Percentiles rank a stretch among this genome's conserved stretches.
Evolutionary conservation across 768 basidiomycete genomes (phyloP).

Genomic region (Russula vinacea): DNA sequence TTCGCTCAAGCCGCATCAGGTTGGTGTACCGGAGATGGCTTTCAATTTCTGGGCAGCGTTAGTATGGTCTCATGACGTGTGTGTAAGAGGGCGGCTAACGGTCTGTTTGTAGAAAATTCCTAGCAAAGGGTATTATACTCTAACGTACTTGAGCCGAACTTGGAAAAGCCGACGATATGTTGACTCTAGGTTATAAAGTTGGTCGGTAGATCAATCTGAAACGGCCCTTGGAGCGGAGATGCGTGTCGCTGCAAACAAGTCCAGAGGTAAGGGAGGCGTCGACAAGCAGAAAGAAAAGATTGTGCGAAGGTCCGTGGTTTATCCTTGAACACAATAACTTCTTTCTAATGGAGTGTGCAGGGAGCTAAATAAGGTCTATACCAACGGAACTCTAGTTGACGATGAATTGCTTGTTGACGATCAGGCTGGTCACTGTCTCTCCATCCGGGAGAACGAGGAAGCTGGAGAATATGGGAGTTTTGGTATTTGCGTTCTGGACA

Average conservation of each 20-base stretch:
- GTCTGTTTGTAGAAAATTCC: slow-evolving; percentile 58
- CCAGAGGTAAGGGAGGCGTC: slow-evolving; percentile 41
- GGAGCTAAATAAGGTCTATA: slow-evolving; percentile 93
- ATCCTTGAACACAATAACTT: neutral
- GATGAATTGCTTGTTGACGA: slow-evolving; percentile 85
- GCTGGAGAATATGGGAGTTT: slow-evolving; percentile 53
- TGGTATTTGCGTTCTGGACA: slow-evolving; percentile 89
- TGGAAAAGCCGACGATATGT: neutral
- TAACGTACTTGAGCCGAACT: neutral
- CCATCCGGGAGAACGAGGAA: slow-evolving; percentile 62
- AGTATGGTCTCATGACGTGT: slow-evolving; percentile 35
- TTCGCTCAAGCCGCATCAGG: slow-evolving; percentile 43
- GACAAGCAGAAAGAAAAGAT: slow-evolving; percentile 79
- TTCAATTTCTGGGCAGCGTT: slow-evolving; percentile 93
- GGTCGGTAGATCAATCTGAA: slow-evolving; percentile 97
- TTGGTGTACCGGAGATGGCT: slow-evolving; percentile 91
- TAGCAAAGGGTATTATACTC: slow-evolving; percentile 58
- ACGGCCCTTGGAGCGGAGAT: slow-evolving; percentile 97
- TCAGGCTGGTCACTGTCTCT: slow-evolving; percentile 92
- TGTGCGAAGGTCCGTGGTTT: slow-evolving; percentile 60
- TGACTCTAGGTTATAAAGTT: slow-evolving; percentile 74
- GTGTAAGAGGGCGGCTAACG: slow-evolving; percentile 14
- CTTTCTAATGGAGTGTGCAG: slow-evolving; percentile 38
- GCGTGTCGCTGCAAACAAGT: slow-evolving; percentile 75
- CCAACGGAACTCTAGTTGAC: slow-evolving; percentile 94